Evolutionary conservation across 1,139 yeast species (phyloP), one percentile per base, ranked within the genome.

Genomic region (Kluyveromyces marxianus): DNA sequence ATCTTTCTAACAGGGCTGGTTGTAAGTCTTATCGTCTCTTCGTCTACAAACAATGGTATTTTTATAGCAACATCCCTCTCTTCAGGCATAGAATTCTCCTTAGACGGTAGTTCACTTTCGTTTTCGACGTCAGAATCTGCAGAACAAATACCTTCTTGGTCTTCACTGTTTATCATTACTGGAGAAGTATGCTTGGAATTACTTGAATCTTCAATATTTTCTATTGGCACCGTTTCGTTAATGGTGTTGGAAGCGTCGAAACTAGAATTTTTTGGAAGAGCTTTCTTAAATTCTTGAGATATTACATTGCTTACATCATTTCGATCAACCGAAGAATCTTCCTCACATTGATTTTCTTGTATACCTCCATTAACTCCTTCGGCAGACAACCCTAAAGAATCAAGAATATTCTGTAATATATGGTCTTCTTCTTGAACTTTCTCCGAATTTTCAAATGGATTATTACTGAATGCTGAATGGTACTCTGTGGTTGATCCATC

Each of bases 1-100:
- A 14, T 33, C n/a, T 14, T 24, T 33, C 39, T 21, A 25, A 37
- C 34, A 7, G 41, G 41, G 29, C 41, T 37, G n/a, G 41, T 37
- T 6, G 41, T 24, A 4, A 37, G 31, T n/a, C 41, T 7, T 28
- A 37, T 37, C 14, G 41, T 37, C 21, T 37, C 41, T 10, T 28
- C 31, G 21, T 37, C 41, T 8, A 37, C 25, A n/a, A 37, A 37
- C n/a, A 37, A 24, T 7, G 41, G 41, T 7, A 37, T 37, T 8
- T 37, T 37, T 28, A 35, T 35, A 10, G 14, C 25, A 8, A 6
- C 28, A 14, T 21, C 38, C 7, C n/a, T 25, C 8, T 6, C 8
- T n/a, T 10, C 14, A 21, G 7, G n/a, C 6, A 4, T 25, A 10
- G 14, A 10, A 7, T 35, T 10, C 7, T 24, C 8, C 25, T 25